phyloP scores from a whole-genome alignment of 371 early-diverging fungal species.

The Conidiobolus incongruus region DNA sequence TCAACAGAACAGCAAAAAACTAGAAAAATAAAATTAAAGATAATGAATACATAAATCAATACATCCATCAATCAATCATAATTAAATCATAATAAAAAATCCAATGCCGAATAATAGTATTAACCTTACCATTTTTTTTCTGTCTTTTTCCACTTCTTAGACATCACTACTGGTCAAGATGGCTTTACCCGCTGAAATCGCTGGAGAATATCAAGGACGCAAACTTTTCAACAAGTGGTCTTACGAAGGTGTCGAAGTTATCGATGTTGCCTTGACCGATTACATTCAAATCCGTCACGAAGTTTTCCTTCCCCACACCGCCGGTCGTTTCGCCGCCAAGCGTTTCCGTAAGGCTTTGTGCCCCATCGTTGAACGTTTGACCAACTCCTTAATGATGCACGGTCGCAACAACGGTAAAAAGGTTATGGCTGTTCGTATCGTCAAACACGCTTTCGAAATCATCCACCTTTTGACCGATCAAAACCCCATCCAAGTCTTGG shows the following conservation, averaged over 20 bases:
- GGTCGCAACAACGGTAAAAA: constrained; percentile 99
- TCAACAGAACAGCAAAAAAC: too few species aligned
- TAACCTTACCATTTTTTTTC: too few species aligned
- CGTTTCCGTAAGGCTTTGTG: constrained; percentile 97
- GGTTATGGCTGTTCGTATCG: constrained; percentile 95
- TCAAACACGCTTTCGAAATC: constrained; percentile 99
- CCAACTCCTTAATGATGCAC: constrained; percentile 99
- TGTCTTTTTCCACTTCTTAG: too few species aligned
- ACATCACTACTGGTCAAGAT: too few species aligned
- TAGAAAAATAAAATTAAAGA: too few species aligned
- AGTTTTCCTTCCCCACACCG: constrained; percentile 95
- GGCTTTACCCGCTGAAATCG: constrained; percentile 8
- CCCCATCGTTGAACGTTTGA: constrained; percentile 98
- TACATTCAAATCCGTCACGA: constrained; percentile 87
- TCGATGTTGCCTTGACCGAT: constrained; percentile 87
- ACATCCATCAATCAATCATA: too few species aligned
- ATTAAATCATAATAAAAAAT: too few species aligned
- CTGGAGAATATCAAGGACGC: constrained; percentile 8
- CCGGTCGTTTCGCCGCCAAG: constrained; percentile 94
- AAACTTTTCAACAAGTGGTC: constrained; percentile 88
- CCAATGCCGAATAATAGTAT: too few species aligned
- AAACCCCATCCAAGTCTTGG: constrained; percentile 98
- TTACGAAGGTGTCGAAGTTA: constrained; percentile 86
- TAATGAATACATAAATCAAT: too few species aligned
- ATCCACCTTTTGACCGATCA: constrained; percentile 95